Evolutionary conservation across 2,329 filamentous ascomycete genomes (phyloP), one percentile per base, ranked within the genome.

Genomic region (Neospermospora avenae): DNA sequence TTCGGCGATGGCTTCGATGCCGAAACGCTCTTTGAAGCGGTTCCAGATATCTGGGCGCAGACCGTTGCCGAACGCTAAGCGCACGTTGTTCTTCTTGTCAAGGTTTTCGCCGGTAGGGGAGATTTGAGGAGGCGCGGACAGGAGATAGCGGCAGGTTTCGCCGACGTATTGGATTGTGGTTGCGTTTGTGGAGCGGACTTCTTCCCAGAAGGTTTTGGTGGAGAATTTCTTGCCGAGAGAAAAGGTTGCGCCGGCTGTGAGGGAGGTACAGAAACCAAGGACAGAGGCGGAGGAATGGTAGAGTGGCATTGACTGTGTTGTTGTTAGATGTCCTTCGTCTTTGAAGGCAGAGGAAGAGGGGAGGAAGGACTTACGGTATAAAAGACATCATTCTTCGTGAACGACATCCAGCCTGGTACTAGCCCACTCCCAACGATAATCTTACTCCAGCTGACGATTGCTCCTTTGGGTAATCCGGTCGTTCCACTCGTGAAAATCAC

Each of bases 401-500:
- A 77, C 4, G 77, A 75, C 34, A 90, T 75, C 74, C 86, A 87
- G 3, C 76, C 71, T 0, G 75, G 72, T 1, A 83, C 77, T 59
- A 88, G 84, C 11, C 72, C 74, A 22, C 78, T 78, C 1, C 80
- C 84, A 1, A 81, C 71, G 55, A 80, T 80, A 57, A 82, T 75
- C 71, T 92, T 92, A 22, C 76, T 77, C 87, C 87, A 91, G n/a
- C 85, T 84, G 1, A 92, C 82, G 52, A 92, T 85, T 11, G 89
- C 89, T 0, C 88, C 84, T 71, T 96, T 96, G 10, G 91, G 91
- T 64, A 96, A 76, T 1, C 91, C 91, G 0, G 91, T 96, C 0
- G 91, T 96, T 18, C 91, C 91, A 31, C 88, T 91, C 0, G 91
- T 96, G 73, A 90, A 96, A 66, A 96, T 93, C 64, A 96, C 81